Evolutionary conservation across 352 stramenopile species (phyloP).

Genomic region (Pythium coloratum): DNA sequence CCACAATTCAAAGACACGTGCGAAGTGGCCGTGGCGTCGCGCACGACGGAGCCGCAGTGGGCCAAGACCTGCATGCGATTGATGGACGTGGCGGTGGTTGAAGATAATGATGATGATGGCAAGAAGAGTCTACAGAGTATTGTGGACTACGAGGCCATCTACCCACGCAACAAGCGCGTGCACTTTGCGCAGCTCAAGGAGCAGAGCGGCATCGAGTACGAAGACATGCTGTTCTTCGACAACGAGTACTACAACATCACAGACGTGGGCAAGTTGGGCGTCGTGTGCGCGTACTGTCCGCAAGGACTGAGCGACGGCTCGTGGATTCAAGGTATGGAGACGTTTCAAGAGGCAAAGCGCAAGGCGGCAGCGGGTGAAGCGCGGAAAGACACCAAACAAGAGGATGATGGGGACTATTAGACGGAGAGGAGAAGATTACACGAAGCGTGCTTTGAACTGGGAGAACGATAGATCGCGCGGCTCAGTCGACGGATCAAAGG

Average conservation of each 20-base stretch:
- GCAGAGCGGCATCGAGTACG: conserved; percentile 88
- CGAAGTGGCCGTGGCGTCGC: conserved; percentile 71
- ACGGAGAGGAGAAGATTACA: not conserved
- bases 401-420: conserved; percentile 19
- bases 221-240: conserved; percentile 98
- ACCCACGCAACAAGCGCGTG: conserved; percentile 81
- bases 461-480: conserved; percentile 12
- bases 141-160: conserved; percentile 81
- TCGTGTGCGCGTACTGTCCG: conserved; percentile 78
- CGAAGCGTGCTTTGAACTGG: conserved; percentile 15
- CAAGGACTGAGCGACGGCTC: conserved; percentile 65
- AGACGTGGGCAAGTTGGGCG: conserved; percentile 63
- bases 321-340: conserved; percentile 74
- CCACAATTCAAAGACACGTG: conserved; percentile 59
- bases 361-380: conserved; percentile 9
- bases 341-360: conserved; percentile 56
- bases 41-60: conserved; percentile 72
- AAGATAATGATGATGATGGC: conserved; percentile 13
- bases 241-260: conserved; percentile 87
- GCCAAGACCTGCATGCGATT: conserved; percentile 77
- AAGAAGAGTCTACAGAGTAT: conserved; percentile 56
- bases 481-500: not conserved
- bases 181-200: conserved; percentile 93
- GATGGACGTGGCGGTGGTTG: conserved; percentile 46
- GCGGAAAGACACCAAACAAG: not conserved